These are phyloP conservation scores for Oleoguttula mirabilis DNA, from an alignment of 495 filamentous ascomycete species.

Conservation along the genomic window DNA sequence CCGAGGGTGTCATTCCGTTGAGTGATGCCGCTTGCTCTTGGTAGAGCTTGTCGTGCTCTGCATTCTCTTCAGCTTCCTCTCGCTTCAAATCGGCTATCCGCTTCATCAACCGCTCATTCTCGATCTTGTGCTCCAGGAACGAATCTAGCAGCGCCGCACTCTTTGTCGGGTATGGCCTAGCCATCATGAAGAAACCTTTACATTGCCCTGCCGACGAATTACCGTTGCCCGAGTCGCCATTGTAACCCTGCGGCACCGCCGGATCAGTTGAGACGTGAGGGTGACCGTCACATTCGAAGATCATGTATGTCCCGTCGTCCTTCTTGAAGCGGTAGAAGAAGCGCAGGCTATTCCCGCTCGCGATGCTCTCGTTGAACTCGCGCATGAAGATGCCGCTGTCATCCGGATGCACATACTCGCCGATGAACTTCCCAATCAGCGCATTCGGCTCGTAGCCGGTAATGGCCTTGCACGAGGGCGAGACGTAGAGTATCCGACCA, in stretches of 20 bases:
- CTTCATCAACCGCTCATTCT: conserved; percentile 78
- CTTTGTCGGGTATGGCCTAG: conserved; percentile 80
- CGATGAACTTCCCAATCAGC: conserved; percentile 60
- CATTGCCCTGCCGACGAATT: conserved; percentile 47
- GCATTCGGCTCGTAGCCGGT: conserved; percentile 63
- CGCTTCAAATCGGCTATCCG: conserved; percentile 72
- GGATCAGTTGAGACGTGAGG: conserved; percentile 71
- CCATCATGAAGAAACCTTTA: conserved; percentile 87
- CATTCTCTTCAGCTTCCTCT: conserved; percentile 73
- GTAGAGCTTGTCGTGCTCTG: conserved; percentile 35
- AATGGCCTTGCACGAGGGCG: conserved; percentile 63
- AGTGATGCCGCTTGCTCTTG: conserved; percentile 12
- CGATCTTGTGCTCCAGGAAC: conserved; percentile 93
- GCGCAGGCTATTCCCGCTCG: conserved; percentile 62
- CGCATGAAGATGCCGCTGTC: conserved; percentile 73
- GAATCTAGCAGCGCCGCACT: conserved; percentile 78
- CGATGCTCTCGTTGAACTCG: conserved; percentile 86
- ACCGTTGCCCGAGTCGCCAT: conserved; percentile 38
- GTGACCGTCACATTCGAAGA: conserved; percentile 86
- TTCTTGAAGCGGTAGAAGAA: conserved; percentile 85
- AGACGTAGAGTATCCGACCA: conserved; percentile 71
- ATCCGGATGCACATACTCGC: conserved; percentile 75
- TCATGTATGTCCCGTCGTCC: conserved; percentile 56
- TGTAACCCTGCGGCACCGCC: conserved; percentile 32
- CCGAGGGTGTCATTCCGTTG: conserved; percentile 29